Evolutionary conservation across 169 alveolate species (phyloP), one percentile per base, ranked within the genome.

Genomic region (Cryptosporidium canis): DNA sequence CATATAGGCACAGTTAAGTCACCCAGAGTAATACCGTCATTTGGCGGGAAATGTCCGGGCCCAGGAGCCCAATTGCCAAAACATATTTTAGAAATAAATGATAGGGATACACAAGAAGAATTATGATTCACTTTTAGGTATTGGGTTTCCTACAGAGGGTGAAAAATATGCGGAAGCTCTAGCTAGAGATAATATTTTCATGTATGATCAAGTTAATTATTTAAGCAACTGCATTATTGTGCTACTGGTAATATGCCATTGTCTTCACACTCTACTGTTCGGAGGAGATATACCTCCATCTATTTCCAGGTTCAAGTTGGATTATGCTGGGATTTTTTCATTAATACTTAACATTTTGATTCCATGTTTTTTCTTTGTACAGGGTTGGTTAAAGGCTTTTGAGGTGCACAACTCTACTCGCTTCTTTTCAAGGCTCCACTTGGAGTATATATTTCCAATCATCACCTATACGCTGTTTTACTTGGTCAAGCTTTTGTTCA

Each of bases 301-400:
- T 27, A 45, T 67, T 4, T 41, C 66, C 14, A 67, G 61, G 21
- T 24, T 67, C 33, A 67, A 67, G 5, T 18, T 67, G 6, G 44
- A 44, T 45, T 44, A n/a, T 18, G 16, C 2, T 31, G 56, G 83
- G 3, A 21, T 67, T 44, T 31, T 44, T 14, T 33, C 45, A n/a
- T 16, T 67, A 31, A 14, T 24, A 43, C 5, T 47, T 18, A 67
- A 67, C 14, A 41, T 33, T 27, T 45, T 67, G 18, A 16, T 67
- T 45, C 83, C 83, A 24, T 45, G 66, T 27, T 0, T 67, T 11
- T 67, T 67, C 66, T 67, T 67, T 67, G 66, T 67, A 5, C 83
- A 67, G 9, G 83, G 83, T 8, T 67, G 83, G 83, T 51, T 67
- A 43, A 67, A 67, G 2, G 56, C 83, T 27, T 18, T 67, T 7